phyloP scores from a whole-genome alignment of 1,284 basidiomycete species.

The Xerocomus cyaneibrunnescens region DNA sequence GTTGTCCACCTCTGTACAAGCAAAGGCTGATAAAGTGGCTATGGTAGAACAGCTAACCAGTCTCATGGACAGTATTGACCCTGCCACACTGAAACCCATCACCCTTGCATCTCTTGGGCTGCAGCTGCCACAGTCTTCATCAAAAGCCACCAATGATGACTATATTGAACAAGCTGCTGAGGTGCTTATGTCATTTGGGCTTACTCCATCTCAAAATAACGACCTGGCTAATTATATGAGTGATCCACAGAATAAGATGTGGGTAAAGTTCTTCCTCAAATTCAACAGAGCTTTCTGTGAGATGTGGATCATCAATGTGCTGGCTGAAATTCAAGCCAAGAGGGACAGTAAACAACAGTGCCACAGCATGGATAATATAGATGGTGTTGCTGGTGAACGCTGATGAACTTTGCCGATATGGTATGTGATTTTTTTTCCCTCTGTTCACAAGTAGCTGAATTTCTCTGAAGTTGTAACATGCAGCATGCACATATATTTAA shows the following conservation, averaged over 20 bases:
- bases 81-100: neutral
- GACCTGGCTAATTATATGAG: slow-evolving; percentile 2
- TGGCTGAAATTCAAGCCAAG: neutral
- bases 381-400: neutral
- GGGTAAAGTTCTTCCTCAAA: slow-evolving; percentile 1
- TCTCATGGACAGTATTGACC: neutral
- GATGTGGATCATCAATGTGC: neutral
- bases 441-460: too few relatives aligned
- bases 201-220: neutral
- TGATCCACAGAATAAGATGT: neutral
- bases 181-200: neutral
- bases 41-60: too few relatives aligned
- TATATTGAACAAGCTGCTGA: neutral
- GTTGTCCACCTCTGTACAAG: too few relatives aligned
- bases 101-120: neutral
- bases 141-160: neutral
- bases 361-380: neutral
- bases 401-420: too few relatives aligned
- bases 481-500: neutral
- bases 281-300: neutral
- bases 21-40: too few relatives aligned
- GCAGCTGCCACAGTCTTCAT: neutral
- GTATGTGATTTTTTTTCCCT: too few relatives aligned
- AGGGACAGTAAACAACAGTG: neutral
- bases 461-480: too few relatives aligned